A percentile compares a stretch with the other conserved stretches of the same genome.
Conservation (phyloP, 805 yeast species). For the Lipomyces sp. region DNA sequence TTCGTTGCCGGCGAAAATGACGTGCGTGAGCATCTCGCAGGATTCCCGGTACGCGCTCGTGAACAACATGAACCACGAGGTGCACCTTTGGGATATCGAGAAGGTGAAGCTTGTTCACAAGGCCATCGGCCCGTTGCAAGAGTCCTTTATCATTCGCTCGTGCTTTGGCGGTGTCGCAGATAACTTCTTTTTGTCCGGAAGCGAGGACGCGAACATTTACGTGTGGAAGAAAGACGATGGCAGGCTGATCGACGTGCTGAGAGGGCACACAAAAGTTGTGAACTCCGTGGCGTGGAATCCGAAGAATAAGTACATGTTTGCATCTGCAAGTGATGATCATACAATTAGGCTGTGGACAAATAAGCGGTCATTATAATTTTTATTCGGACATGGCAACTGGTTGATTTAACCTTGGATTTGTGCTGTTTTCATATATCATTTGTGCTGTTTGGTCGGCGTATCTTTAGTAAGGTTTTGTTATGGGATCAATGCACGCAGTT, state of each 20-base stretch:
- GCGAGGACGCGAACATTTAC: conserved; percentile 75
- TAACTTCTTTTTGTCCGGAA: conserved; percentile 70
- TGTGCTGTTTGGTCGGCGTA: too few relatives aligned
- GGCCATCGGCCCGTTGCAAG: conserved; percentile 70
- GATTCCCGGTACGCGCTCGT: conserved; percentile 57
- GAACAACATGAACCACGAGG: conserved; percentile 65
- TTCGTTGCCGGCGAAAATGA: conserved; percentile 54
- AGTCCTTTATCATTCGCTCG: conserved; percentile 66
- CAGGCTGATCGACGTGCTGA: conserved; percentile 55
- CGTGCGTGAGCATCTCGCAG: conserved; percentile 59
- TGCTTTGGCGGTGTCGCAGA: conserved; percentile 72
- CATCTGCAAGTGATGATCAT: conserved; percentile 82
- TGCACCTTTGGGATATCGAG: conserved; percentile 76
- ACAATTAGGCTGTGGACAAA: conserved; percentile 38
- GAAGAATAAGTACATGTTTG: conserved; percentile 51
- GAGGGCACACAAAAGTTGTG: conserved; percentile 64
- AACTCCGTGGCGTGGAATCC: conserved; percentile 80
- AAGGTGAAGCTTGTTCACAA: conserved; percentile 57
- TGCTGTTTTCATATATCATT: too few relatives aligned
- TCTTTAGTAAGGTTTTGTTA: too few relatives aligned
- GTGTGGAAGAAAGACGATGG: conserved; percentile 77
- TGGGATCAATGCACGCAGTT: too few relatives aligned
- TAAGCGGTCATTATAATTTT: too few relatives aligned
- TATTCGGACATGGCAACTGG: too few relatives aligned
- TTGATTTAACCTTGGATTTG: too few relatives aligned